Evolutionary conservation across 176 grass and related monocot species (phyloP), one percentile per base, ranked within the genome.

Genomic region (Hordeum marinum): DNA sequence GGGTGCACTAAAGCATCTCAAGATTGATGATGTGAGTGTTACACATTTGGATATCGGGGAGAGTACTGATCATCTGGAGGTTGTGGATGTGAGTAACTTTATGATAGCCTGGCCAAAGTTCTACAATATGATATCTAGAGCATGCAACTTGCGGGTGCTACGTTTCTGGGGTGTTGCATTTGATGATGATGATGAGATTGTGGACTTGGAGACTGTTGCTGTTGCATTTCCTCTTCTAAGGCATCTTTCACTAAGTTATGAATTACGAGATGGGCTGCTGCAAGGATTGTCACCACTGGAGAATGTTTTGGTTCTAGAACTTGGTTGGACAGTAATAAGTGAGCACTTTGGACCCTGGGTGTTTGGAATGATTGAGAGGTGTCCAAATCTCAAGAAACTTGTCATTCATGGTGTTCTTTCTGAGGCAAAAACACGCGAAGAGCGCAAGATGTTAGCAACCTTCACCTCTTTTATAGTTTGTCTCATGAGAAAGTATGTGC

Each of bases 261-360:
- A 96, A 86, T 88, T 94, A 87, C 88, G 91, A 78, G 96, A 99
- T 82, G 93, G 91, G n/a, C 63, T 94, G 52, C 84, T 99, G 61
- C 91, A 89, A 83, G 93, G 91, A 21, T 89, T 83, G 9, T 94
- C 89, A 14, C 83, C 81, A 20, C 84, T 98, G 43, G 93, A 89
- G 31, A 99, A 99, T 88, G 93, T 99, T 57, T 90, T 71, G 26
- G 71, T 92, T 77, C 77, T 99, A 72, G 91, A 99, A 89, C 85
- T 99, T 91, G 96, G 96, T 74, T 96, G 96, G 96, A 94, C 89
- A 40, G 90, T 99, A 66, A 96, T 96, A 90, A 94, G 90, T 35
- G 93, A 99, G 65, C 91, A 99, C 52, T 99, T 99, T 86, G 93
- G 93, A 59, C 96, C 90, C 41, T 99, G 93, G 96, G 91, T 99